phyloP scores from a whole-genome alignment of 2,329 filamentous ascomycete species.

The Madurella fahalii region DNA sequence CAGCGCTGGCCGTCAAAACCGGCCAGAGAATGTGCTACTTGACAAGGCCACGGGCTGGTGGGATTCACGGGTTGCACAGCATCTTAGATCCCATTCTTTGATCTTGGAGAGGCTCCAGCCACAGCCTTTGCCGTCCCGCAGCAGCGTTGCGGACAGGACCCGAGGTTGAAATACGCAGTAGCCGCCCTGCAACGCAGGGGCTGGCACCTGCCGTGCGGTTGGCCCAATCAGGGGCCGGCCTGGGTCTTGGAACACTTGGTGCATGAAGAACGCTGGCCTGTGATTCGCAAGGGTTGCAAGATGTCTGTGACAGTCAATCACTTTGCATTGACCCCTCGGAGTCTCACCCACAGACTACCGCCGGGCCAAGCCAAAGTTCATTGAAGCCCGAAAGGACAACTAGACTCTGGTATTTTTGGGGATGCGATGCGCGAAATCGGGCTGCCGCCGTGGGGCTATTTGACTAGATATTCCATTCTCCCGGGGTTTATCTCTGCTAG shows the following conservation, averaged over 20 bases:
- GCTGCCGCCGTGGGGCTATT: too few species aligned
- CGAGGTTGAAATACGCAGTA: conserved; percentile 25
- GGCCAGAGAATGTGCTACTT: neutral
- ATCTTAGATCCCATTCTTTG: neutral
- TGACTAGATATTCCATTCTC: too few species aligned
- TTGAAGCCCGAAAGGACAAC: neutral
- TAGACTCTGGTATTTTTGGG: too few species aligned
- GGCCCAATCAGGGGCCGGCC: conserved; percentile 36
- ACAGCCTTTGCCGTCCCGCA: neutral
- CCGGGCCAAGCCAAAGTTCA: conserved; percentile 19
- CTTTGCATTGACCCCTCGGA: conserved; percentile 27
- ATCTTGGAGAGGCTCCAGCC: neutral
- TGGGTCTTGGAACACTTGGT: conserved; percentile 39
- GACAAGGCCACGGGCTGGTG: neutral
- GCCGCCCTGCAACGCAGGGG: conserved; percentile 41
- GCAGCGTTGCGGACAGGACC: neutral
- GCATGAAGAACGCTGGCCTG: conserved; percentile 36
- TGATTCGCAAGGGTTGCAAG: conserved; percentile 36
- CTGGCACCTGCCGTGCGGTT: conserved; percentile 26
- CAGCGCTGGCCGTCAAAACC: neutral
- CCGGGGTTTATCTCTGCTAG: too few species aligned
- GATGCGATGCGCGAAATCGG: too few species aligned
- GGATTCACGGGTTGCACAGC: neutral
- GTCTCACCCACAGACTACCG: conserved; percentile 20
- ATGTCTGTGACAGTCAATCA: conserved; percentile 29